These are phyloP conservation scores for Colletotrichum sp. DNA, from an alignment of 2,329 filamentous ascomycete genomes.

Conservation along the genomic window DNA sequence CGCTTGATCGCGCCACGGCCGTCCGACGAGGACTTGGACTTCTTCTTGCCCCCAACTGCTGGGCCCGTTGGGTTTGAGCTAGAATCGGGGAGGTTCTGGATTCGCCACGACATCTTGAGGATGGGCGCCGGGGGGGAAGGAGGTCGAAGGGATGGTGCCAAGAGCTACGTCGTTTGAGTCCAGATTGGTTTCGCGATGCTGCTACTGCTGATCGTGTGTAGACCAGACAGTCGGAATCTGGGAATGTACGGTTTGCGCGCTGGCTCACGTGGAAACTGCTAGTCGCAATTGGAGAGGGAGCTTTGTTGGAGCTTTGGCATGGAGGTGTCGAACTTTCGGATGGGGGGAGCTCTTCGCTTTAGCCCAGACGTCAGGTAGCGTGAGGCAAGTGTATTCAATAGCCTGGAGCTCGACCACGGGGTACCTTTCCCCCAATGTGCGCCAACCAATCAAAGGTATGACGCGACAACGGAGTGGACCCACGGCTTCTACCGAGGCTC, in stretches of 20 bases:
- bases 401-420: background rate
- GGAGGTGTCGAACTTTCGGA: background rate
- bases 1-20: slow-evolving; percentile 54
- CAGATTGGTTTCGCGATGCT: background rate
- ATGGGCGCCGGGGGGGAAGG: background rate
- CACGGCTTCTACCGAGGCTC: slow-evolving; percentile 7
- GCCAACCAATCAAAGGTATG: background rate
- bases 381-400: background rate
- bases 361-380: background rate
- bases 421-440: background rate
- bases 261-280: background rate
- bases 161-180: background rate
- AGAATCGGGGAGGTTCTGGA: slow-evolving; percentile 22
- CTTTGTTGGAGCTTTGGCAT: background rate
- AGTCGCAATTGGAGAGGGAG: background rate
- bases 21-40: slow-evolving; percentile 39
- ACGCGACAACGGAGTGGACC: slow-evolving; percentile 2
- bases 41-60: slow-evolving; percentile 14
- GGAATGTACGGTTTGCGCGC: background rate
- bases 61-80: slow-evolving; percentile 13
- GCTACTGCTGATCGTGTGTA: background rate
- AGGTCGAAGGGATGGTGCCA: background rate
- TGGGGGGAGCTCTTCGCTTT: background rate
- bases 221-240: background rate
- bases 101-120: slow-evolving; percentile 21